These are phyloP conservation scores for Leptographium lundbergii DNA, from an alignment of 2,329 filamentous ascomycete species.

Conservation along the genomic window DNA sequence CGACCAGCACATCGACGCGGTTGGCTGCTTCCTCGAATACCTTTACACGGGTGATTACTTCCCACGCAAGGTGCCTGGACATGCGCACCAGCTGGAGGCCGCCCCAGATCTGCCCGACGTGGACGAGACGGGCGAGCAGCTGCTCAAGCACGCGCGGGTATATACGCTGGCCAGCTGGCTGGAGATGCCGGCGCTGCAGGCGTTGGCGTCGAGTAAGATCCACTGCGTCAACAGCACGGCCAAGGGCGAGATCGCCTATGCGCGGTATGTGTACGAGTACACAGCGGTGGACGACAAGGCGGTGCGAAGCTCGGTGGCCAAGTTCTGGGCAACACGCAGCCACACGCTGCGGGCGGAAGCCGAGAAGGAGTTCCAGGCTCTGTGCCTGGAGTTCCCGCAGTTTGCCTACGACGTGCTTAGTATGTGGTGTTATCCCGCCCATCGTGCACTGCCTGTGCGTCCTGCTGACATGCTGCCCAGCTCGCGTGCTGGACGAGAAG, in stretches of 20 bases:
- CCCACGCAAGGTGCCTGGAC: constrained; percentile 50
- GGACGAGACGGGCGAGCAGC: constrained; percentile 68
- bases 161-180: constrained; percentile 83
- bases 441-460: not conserved
- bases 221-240: constrained; percentile 82
- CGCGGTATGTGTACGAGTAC: constrained; percentile 77
- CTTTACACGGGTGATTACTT: constrained; percentile 84
- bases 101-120: constrained; percentile 52
- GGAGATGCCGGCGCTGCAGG: constrained; percentile 53
- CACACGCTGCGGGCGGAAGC: constrained; percentile 77
- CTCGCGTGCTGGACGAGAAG: constrained; percentile 53
- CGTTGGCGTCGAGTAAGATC: constrained; percentile 76
- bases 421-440: constrained; percentile 25
- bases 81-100: constrained; percentile 50
- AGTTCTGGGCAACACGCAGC: constrained; percentile 74
- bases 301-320: constrained; percentile 73
- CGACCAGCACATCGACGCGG: constrained; percentile 57
- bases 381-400: constrained; percentile 82
- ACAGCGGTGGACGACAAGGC: constrained; percentile 55
- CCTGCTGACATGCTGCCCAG: constrained; percentile 19
- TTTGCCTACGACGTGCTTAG: constrained; percentile 89
- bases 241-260: constrained; percentile 82
- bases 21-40: constrained; percentile 70
- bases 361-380: constrained; percentile 68
- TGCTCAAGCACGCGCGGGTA: constrained; percentile 78